Conservation (phyloP, 2,329 filamentous ascomycete species). For the Monosporascus sp. region DNA sequence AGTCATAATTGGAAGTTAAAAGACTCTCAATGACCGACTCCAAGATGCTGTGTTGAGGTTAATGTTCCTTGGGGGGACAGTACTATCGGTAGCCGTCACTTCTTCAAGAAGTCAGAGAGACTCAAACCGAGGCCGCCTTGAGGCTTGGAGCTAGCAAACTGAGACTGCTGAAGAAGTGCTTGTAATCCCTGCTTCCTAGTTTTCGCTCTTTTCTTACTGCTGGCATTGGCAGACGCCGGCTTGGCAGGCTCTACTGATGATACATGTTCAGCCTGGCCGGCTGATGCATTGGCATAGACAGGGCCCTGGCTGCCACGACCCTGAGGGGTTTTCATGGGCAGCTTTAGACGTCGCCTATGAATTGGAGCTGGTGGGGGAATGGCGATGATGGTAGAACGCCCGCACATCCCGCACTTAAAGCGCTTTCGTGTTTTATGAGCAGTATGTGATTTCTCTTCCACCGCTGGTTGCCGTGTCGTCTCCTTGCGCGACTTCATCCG, state of each 20-base stretch:
- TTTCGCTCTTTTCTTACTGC: conserved; percentile 61
- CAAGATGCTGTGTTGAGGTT: no score
- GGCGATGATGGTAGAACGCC: conserved; percentile 35
- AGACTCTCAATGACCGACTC: no score
- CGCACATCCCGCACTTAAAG: conserved; percentile 42
- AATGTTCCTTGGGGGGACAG: no score
- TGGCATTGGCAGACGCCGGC: conserved; percentile 42
- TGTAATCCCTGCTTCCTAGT: conserved; percentile 61
- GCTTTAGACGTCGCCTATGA: conserved; percentile 21
- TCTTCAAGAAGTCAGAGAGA: conserved; percentile 51
- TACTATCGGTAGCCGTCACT: conserved; percentile 12
- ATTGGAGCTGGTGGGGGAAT: conserved; percentile 33
- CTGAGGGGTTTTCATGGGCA: conserved; percentile 14
- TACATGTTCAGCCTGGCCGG: conserved; percentile 7
- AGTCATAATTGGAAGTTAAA: no score
- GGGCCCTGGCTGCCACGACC: background rate
- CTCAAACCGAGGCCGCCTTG: conserved; percentile 38
- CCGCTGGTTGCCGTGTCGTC: conserved; percentile 2
- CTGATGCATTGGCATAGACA: background rate
- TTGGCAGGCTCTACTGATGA: conserved; percentile 18
- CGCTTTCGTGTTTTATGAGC: conserved; percentile 30
- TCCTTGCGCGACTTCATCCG: conserved; percentile 27
- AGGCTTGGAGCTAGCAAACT: conserved; percentile 29
- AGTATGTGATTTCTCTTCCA: conserved; percentile 4
- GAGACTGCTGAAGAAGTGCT: conserved; percentile 54